Base-by-base conservation (phyloP, 1,284 basidiomycete species). In the Sporisorium graminicola region DNA sequence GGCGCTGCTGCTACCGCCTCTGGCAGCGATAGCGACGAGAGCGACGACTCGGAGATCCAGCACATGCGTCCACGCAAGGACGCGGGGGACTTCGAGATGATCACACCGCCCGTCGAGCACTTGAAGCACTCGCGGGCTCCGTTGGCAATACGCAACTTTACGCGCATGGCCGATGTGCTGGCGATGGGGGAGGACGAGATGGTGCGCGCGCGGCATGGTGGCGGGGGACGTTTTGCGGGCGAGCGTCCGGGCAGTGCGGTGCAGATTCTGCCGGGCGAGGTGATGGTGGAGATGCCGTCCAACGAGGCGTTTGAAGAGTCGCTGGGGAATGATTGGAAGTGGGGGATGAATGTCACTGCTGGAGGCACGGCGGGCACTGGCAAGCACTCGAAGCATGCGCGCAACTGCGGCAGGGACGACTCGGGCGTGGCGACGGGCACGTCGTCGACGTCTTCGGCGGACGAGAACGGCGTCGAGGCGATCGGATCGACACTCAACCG, bases 401-500 rank as follows among this genome's bases (percentile, higher is more conserved):
- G 20, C n/a, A 50, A 26, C 2, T 2, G n/a, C 37, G 4, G 18
- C 18, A 35, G 26, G 24, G 58, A 58, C 10, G 61, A 70, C 4
- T 24, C 43, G 0, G 73, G 69, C 6, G 0, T 67, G 8, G 29
- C 35, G n/a, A 73, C 65, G 5, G 61, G 58, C n/a, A 73, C 74
- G 1, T 68, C 65, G 2, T 62, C 66, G 7, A 61, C 63, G 1
- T 68, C 61, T 0, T 77, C 74, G 2, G 55, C 33, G 2, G 77
- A 75, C 58, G 74, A 74, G 43, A 57, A 79, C 24, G 76, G 78
- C 18, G 81, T 82, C 22, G 81, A 82, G 10, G 62, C 63, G 7
- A 56, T 81, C 20, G 81, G 81, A 2, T 77, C 74, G n/a, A 81
- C 80, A 16, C 52, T 82, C 13, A 82, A 82, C 29, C 67, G 79